Evolutionary conservation across 352 stramenopile species (phyloP).

Genomic region (Globisporangium rhizosaccharum): DNA sequence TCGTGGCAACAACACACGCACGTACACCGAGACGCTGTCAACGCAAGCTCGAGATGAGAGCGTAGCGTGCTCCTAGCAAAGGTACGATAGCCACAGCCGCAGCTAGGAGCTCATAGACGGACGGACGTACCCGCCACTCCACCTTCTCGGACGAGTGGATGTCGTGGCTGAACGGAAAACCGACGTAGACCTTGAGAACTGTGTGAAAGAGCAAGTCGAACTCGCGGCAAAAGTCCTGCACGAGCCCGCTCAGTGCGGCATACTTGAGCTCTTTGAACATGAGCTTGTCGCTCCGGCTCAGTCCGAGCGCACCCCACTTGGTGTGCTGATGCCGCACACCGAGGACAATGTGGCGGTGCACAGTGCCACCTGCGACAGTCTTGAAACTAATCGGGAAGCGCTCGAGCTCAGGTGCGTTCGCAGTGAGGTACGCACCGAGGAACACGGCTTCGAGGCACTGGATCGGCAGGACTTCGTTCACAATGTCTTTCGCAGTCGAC

Average conservation of each 20-base stretch:
- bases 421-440: slow-evolving; percentile 72
- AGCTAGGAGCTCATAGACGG: not conserved
- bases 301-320: slow-evolving; percentile 78
- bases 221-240: slow-evolving; percentile 61
- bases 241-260: slow-evolving; percentile 64
- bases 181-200: slow-evolving; percentile 76
- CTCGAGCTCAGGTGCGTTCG: slow-evolving; percentile 55
- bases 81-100: no score
- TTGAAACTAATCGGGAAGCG: slow-evolving; percentile 87
- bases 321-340: slow-evolving; percentile 63
- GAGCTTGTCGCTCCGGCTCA: slow-evolving; percentile 79
- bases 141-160: slow-evolving; percentile 87
- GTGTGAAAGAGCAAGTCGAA: slow-evolving; percentile 63
- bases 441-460: slow-evolving; percentile 89
- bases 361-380: slow-evolving; percentile 46
- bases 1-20: no score
- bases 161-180: slow-evolving; percentile 80
- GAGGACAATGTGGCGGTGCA: slow-evolving; percentile 81
- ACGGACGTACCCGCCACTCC: slow-evolving; percentile 63
- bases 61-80: not conserved
- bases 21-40: no score
- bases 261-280: slow-evolving; percentile 86
- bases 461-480: slow-evolving; percentile 78
- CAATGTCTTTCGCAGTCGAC: slow-evolving; percentile 82
- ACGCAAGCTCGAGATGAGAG: no score